Base-by-base conservation (phyloP, 192 early-diverging fungal genomes). In the Helicostylum pulchrum region DNA sequence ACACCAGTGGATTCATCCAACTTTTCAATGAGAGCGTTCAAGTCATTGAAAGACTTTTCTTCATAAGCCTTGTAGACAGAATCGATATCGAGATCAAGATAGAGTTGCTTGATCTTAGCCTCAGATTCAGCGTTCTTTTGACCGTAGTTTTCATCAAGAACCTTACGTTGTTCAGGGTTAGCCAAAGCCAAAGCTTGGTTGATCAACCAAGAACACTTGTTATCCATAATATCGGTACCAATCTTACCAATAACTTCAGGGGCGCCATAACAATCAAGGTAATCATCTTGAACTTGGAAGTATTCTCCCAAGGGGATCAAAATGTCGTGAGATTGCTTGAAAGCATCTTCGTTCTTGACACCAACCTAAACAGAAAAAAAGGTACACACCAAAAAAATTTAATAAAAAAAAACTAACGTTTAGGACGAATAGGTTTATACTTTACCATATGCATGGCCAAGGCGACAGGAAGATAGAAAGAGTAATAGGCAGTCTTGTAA, bases 261-360 rank as follows among this genome's bases (percentile, higher is more conserved):
- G 36, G 80, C 84, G 64, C 91, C 97, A 66, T 87, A 99, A 83
- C 95, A 98, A 80, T 99, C 97, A 73, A 99, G 74, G 71, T 92
- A 99, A 72, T 99, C 97, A 74, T 99, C 97, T 73, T 99, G 97
- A 58, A 95, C 82, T 80, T 99, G 97, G 87, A 99, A 99, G 76
- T 99, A 99, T 78, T 95, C 92, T 39, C 97, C 97, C 32, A 99
- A 78, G 8, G 97, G 96, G 50, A 99, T 80, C 46, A 99, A 82
- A 32, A 99, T 91, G 45, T 79, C 81, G 71, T 87, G 79, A 21
- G 96, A 93, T 60, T 93, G 85, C 78, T 88, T 75, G 85, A 84
- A 96, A 20, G 91, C 89, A 21, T 69, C 68, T 67, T 88, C 89
- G n/a, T 86, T 80, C 54, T 87, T 88, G 47, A 94, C 81, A 50